phyloP scores from a whole-genome alignment of 768 basidiomycete species.

The Lactifluus hygrophoroides region DNA sequence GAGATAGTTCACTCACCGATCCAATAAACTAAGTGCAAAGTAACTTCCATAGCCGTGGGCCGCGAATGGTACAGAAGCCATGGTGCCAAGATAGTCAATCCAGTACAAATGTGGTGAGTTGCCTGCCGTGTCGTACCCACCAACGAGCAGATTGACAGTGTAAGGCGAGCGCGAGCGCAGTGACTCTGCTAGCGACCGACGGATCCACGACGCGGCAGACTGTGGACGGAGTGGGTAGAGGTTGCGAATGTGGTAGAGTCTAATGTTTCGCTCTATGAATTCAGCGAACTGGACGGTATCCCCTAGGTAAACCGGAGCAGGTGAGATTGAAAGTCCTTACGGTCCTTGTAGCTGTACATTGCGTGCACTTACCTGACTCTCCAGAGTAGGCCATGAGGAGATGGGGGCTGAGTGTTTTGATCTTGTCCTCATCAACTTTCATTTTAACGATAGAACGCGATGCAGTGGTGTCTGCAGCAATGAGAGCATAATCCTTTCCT shows the following conservation, averaged over 20 bases:
- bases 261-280: constrained; percentile 91
- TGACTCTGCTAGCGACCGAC: constrained; percentile 80
- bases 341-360: not conserved
- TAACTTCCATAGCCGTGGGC: constrained; percentile 95
- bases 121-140: constrained; percentile 80
- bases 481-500: constrained; percentile 88
- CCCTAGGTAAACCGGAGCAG: constrained; percentile 37
- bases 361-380: constrained; percentile 61
- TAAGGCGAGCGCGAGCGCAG: constrained; percentile 85
- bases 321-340: not conserved
- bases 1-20: constrained; percentile 49
- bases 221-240: constrained; percentile 81
- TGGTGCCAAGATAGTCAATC: constrained; percentile 93
- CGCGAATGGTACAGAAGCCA: constrained; percentile 81
- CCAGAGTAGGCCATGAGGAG: constrained; percentile 93
- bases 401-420: constrained; percentile 84
- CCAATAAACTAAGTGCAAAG: constrained; percentile 86
- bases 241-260: constrained; percentile 93
- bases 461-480: constrained; percentile 87
- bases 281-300: constrained; percentile 97
- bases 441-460: constrained; percentile 94
- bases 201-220: constrained; percentile 93
- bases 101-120: constrained; percentile 78
- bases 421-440: constrained; percentile 96
- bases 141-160: constrained; percentile 85